Base-by-base conservation (phyloP, 805 yeast genomes). In the Monosporozyma siamensis region DNA sequence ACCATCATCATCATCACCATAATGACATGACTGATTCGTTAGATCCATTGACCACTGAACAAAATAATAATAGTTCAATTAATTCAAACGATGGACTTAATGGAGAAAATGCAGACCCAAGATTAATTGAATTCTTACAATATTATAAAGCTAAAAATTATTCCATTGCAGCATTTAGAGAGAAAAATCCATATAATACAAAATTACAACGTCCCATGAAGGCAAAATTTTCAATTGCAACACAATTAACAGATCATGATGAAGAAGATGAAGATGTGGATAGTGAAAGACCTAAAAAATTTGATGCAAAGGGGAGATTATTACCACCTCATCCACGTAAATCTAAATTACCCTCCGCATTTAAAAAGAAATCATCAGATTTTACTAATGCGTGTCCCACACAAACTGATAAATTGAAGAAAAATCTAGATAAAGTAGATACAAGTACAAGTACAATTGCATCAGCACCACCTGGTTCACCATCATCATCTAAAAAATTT, bases 311-410 rank as follows among this genome's bases (percentile, higher is more conserved):
- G 26, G 73, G 72, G 1, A 67, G 73, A 48, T 71, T 70, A 6
- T 59, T 76, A 7, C 82, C 80, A 3, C 59, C 73, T 4, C 79
- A 74, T 51, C 80, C 80, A 2, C 55, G 54, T 20, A 53, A 44
- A 38, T 69, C 79, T 2, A 67, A 63, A 26, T 53, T 71, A 12
- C 78, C 78, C 5, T 67, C 80, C 3, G 77, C 78, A 1, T 59
- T 76, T 8, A 52, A 39, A 23, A 30, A 38, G 15, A 29, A 25
- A 14, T 4, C 35, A 5, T 10, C n/a, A 18, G 30, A 12, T 18
- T 23, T 9, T 6, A 32, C 23, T 11, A 8, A 17, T 18, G 10
- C 22, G 18, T 32, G 35, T 32, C 15, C 4, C 4, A 12, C 17
- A 10, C 12, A 26, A 27, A 11, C 15, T n/a, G 38, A 27, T 25